These are phyloP conservation scores for Amanita phalloides DNA, from an alignment of 768 basidiomycete genomes.

Conservation along the genomic window DNA sequence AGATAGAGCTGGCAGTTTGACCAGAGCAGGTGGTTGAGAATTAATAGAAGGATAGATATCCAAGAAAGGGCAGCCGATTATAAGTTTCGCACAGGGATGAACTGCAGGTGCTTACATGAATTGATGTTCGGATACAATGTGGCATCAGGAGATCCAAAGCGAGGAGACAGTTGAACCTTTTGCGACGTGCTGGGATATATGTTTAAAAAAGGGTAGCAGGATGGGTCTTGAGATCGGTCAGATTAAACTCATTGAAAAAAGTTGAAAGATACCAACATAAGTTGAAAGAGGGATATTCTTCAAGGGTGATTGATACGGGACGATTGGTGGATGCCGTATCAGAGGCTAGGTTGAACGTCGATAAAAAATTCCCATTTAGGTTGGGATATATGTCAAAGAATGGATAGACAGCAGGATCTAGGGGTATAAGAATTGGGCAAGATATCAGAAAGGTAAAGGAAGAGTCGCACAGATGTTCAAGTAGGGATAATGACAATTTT, in stretches of 20 bases:
- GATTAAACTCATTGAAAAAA: background rate
- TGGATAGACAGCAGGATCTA: conserved; percentile 28
- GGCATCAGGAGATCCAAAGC: conserved; percentile 7
- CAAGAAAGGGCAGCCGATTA: background rate
- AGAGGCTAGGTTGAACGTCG: no score
- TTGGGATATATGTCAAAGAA: conserved; percentile 14
- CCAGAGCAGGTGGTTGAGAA: conserved; percentile 1
- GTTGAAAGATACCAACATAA: conserved; percentile 15
- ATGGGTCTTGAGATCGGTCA: conserved; percentile 10
- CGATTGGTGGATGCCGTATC: background rate
- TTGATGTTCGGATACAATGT: conserved; percentile 19
- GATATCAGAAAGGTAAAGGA: background rate
- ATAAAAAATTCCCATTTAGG: background rate
- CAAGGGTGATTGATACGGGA: conserved; percentile 6
- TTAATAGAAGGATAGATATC: conserved; percentile 9
- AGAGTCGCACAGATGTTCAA: conserved; percentile 19
- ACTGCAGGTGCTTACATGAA: conserved; percentile 15
- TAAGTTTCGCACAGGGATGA: background rate
- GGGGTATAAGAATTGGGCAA: background rate
- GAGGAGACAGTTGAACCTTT: conserved; percentile 16
- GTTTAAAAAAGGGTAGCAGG: conserved; percentile 30
- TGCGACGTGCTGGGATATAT: conserved; percentile 23
- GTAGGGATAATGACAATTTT: conserved; percentile 12
- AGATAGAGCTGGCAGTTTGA: background rate
- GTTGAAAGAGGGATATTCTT: conserved; percentile 21